These are phyloP conservation scores for Astrephomene gubernaculifera DNA, from an alignment of 139 green algal species.

Conservation along the genomic window DNA sequence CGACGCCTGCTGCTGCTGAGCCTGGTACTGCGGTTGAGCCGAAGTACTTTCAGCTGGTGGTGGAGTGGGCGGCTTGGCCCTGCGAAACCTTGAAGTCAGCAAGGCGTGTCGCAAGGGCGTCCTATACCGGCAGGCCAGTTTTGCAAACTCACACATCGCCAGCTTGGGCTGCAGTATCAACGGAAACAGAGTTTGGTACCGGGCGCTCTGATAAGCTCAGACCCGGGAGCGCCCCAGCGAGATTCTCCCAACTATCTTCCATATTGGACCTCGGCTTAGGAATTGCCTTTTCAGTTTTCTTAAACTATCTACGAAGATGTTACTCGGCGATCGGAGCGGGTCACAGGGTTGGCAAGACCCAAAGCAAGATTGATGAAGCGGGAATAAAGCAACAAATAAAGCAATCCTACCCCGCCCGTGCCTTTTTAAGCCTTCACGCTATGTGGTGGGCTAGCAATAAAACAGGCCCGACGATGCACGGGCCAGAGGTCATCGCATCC, in stretches of 20 bases:
- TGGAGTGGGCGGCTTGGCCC: conserved; percentile 21
- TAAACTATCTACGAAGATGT: not conserved
- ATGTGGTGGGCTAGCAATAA: too few relatives aligned
- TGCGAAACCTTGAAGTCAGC: not conserved
- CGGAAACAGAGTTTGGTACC: not conserved
- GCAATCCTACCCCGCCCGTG: conserved; percentile 11
- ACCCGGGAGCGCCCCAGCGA: not conserved
- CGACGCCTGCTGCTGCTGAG: not conserved
- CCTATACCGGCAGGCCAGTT: not conserved
- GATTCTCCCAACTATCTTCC: not conserved
- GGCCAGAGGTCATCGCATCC: too few relatives aligned
- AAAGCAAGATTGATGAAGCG: conserved; percentile 2
- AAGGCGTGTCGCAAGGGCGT: not conserved
- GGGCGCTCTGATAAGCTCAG: conserved; percentile 15
- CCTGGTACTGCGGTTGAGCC: conserved; percentile 8
- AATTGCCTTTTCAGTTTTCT: not conserved
- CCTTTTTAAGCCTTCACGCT: not conserved
- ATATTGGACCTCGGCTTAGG: not conserved
- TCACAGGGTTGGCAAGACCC: conserved; percentile 3
- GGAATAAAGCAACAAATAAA: too few relatives aligned
- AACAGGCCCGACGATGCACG: too few relatives aligned
- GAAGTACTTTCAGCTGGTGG: not conserved
- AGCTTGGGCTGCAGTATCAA: not conserved
- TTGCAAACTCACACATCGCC: conserved; percentile 11
- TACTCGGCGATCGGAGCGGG: not conserved